A percentile compares a stretch with the other conserved stretches of the same genome.
These are phyloP conservation scores for Margaritispora aquatica DNA, from an alignment of 495 filamentous ascomycete genomes.

Conservation along the genomic window DNA sequence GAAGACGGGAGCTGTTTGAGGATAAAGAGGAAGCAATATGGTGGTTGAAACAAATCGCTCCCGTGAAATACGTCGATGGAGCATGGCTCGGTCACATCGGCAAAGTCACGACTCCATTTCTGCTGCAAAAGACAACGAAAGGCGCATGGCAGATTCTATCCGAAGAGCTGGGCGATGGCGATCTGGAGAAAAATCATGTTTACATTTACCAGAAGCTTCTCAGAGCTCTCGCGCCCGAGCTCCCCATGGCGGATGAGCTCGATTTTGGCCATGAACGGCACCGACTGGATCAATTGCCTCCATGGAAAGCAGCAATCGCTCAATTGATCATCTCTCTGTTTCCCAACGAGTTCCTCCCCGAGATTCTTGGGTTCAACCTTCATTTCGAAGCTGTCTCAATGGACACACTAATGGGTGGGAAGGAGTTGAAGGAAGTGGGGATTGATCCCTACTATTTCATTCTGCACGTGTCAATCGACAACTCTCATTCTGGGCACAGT, in stretches of 20 bases:
- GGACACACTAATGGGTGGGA: slow-evolving; percentile 33
- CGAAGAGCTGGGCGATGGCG: slow-evolving; percentile 46
- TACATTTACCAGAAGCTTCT: slow-evolving; percentile 37
- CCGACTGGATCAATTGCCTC: slow-evolving; percentile 26
- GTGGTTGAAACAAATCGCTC: slow-evolving; percentile 37
- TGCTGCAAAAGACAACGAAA: slow-evolving; percentile 29
- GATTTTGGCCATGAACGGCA: slow-evolving; percentile 32
- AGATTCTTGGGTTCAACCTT: slow-evolving; percentile 47
- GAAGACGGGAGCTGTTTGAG: slow-evolving; percentile 29
- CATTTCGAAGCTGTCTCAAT: slow-evolving; percentile 39
- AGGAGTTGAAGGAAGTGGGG: slow-evolving; percentile 38
- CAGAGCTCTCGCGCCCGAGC: slow-evolving; percentile 26
- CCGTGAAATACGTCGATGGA: slow-evolving; percentile 44
- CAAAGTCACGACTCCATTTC: slow-evolving; percentile 35
- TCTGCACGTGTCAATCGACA: slow-evolving; percentile 46
- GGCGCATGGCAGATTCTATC: slow-evolving; percentile 44
- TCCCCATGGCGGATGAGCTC: slow-evolving; percentile 16
- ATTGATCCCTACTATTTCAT: slow-evolving; percentile 44
- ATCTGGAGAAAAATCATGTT: slow-evolving; percentile 41
- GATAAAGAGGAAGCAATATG: slow-evolving; percentile 31
- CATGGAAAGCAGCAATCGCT: slow-evolving; percentile 40
- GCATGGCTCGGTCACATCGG: slow-evolving; percentile 43
- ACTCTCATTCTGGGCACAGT: slow-evolving; percentile 40
- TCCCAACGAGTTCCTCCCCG: slow-evolving; percentile 42
- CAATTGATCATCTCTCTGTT: slow-evolving; percentile 43